Base-by-base conservation (phyloP, 108 stramenopile genomes). In the Cyclotella sp. region DNA sequence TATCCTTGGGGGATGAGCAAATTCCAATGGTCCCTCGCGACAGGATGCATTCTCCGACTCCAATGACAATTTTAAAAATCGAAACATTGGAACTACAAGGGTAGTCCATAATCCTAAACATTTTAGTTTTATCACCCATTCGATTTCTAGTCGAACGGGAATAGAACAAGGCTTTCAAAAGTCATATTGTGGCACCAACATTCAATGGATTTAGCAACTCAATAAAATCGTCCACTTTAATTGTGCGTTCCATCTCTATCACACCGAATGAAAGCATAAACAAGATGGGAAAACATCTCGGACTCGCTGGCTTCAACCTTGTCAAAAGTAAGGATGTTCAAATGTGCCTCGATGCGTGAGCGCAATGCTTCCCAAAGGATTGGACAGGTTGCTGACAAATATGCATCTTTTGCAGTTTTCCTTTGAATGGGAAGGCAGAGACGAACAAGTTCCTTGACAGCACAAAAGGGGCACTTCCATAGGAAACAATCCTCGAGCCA, bases 251-350 rank as follows among this genome's bases (percentile, higher is more conserved):
- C 24, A 24, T 55, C n/a, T 55, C 19, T 55, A 2, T 55, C 55
- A 24, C 24, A 55, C 3, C 55, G 55, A 26, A 55, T 21, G 24
- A 55, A 55, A 8, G 55, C 11, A 26, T 55, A 55, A 24, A 55
- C 12, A n/a, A 55, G 22, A 55, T 55, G 55, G 4, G 55, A 55
- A 55, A 55, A 55, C 55, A 55, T 55, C 55, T 55, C 55, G 22
- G 7, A 21, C 11, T 55, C 55, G 24, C 24, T 55, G 55, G 55
- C 3, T 12, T 55, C 55, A n/a, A 55, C 55, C 8, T 26, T 55
- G 55, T 55, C 55, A 55, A 55, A 55, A 55, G 55, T 55, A 12
- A 26, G 55, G 24, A 24, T 55, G 3, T 55, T 19, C 22, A 55
- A 24, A 55, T 55, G 55, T 1, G n/a, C 24, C 1, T 26, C 24